Evolutionary conservation across 176 grass and related monocot species (phyloP).

Genomic region (Aegilops speltoides): DNA sequence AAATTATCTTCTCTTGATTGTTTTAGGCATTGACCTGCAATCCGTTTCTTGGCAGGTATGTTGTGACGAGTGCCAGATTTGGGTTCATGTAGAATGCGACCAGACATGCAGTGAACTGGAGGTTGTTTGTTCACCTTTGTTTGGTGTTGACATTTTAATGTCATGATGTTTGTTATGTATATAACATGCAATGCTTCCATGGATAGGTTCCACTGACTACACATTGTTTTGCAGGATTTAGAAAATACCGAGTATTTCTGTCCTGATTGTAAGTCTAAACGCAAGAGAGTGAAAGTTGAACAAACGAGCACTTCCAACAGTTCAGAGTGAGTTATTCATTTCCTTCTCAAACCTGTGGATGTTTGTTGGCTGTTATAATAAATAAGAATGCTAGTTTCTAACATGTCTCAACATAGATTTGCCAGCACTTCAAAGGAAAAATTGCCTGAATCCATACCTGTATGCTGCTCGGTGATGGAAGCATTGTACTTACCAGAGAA

Average conservation of each 20-base stretch:
- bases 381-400: constrained; percentile 9
- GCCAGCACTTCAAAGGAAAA: constrained; percentile 50
- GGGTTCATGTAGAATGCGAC: constrained; percentile 94
- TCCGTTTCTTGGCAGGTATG: constrained; percentile 56
- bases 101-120: constrained; percentile 58
- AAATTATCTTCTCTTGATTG: constrained; percentile 16
- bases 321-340: constrained; percentile 51
- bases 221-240: constrained; percentile 60
- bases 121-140: constrained; percentile 47
- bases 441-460: constrained; percentile 52
- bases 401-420: constrained; percentile 47
- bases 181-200: not conserved
- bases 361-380: constrained; percentile 17
- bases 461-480: constrained; percentile 69
- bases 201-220: constrained; percentile 1
- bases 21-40: not conserved
- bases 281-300: constrained; percentile 25
- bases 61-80: constrained; percentile 91
- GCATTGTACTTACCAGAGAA: constrained; percentile 74
- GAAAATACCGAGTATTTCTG: constrained; percentile 86
- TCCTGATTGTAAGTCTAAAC: constrained; percentile 79
- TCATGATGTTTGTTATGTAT: constrained; percentile 4
- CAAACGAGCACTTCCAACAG: constrained; percentile 16
- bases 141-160: constrained; percentile 11
- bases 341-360: not conserved